Evolutionary conservation across 129 eudicot species (phyloP), one percentile per base, ranked within the genome.

Genomic region (Tagetes erecta): DNA sequence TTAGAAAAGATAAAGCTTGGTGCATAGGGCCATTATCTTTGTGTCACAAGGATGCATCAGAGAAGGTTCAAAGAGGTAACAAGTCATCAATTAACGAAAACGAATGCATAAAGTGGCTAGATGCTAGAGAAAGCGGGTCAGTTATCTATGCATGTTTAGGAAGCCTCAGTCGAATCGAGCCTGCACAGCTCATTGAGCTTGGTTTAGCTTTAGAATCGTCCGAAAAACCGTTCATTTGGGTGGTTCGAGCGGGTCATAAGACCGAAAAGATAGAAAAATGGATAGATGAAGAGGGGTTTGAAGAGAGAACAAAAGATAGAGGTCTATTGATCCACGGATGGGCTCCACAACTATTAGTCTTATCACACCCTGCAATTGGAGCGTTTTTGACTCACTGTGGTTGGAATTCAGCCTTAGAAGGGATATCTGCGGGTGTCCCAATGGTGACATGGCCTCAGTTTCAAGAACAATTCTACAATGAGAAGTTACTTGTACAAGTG

Each of bases 311-410:
- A 0, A 67, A 69, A 73, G 87, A 76, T 5, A 81, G 81, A 55
- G 89, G 79, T 27, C 56, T 89, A 5, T 9, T 89, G 27, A 83
- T 89, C 9, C 72, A 79, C 3, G 91, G 91, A 8, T 89, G 96
- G 96, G 91, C 96, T 3, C 91, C 96, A 8, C 96, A 89, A 46
- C 78, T 84, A 55, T 42, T 86, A 60, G 73, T 89, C 31, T 67
- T 89, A 41, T 70, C 85, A 0, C 96, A 89, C 73, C 71, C 82
- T 27, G 80, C 96, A 0, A 49, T 86, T 0, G 89, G 87, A 13
- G 89, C 84, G 8, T 88, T 86, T 45, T 69, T 88, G 67, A 88
- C 95, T 1, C 91, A 88, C 5, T 88, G 95, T 47, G 95, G 95
- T 2, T 88, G 95, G 95, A 88, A 88, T 50, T 88, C 91, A 41